A percentile compares a stretch with the other conserved stretches of the same genome.
phyloP scores from a whole-genome alignment of 176 grass and related monocot species.

The Melocanna baccifera region DNA sequence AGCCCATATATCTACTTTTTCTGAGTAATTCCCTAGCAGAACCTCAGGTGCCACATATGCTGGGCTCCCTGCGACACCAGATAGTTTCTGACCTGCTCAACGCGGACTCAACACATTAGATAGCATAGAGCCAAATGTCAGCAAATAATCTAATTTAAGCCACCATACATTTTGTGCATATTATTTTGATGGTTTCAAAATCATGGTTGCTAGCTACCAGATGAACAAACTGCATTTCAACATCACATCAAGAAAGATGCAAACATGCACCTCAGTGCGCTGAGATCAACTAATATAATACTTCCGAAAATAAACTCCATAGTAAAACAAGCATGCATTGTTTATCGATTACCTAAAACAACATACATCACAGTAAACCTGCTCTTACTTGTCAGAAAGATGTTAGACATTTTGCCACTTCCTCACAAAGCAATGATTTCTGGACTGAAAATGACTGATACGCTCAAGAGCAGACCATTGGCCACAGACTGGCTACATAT shows the following conservation, averaged over 20 bases:
- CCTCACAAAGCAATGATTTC: not conserved
- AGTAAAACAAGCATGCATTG: not conserved
- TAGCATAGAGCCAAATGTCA: not conserved
- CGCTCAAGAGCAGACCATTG: not conserved
- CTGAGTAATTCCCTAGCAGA: slow-evolving; percentile 70
- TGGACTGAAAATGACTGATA: not conserved
- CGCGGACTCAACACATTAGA: slow-evolving; percentile 32
- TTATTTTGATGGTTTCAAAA: not conserved
- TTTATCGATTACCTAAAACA: not conserved
- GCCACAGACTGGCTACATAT: not conserved
- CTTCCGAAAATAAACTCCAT: not conserved
- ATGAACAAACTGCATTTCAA: not conserved
- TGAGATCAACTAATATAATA: not conserved
- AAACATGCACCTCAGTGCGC: not conserved
- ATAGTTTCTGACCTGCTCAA: slow-evolving; percentile 78
- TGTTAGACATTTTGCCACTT: not conserved
- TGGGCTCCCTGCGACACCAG: slow-evolving; percentile 81
- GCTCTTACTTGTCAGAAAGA: not conserved
- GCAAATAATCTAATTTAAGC: not conserved
- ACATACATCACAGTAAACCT: not conserved
- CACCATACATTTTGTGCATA: not conserved
- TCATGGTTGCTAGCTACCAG: not conserved
- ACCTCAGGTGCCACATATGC: slow-evolving; percentile 97
- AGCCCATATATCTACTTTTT: slow-evolving; percentile 92
- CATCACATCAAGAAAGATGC: not conserved